These are phyloP conservation scores for Infundibulicybe gibba DNA, from an alignment of 768 basidiomycete genomes.

Conservation along the genomic window DNA sequence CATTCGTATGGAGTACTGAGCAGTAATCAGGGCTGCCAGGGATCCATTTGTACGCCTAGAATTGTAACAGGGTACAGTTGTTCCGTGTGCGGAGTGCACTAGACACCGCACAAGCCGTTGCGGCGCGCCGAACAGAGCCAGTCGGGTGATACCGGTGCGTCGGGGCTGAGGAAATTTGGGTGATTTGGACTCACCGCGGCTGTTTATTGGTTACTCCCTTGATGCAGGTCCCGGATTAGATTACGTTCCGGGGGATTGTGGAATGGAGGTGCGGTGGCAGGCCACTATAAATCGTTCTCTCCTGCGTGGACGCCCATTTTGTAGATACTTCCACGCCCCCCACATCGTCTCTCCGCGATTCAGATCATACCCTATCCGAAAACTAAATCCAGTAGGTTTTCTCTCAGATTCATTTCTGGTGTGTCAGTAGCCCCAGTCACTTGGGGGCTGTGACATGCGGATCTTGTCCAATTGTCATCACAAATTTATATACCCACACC, in stretches of 20 bases:
- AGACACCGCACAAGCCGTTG: no score
- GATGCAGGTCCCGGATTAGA: conserved; percentile 13
- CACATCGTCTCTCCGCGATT: neutral
- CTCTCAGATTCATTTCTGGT: no score
- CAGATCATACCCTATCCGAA: no score
- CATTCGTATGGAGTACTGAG: no score
- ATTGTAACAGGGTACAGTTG: no score
- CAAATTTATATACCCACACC: conserved; percentile 6
- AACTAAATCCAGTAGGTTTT: no score
- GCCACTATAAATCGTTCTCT: conserved; percentile 26
- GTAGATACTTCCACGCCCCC: conserved; percentile 5
- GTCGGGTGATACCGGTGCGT: conserved; percentile 26
- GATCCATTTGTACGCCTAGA: no score
- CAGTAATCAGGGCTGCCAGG: no score
- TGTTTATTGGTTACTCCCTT: conserved; percentile 10
- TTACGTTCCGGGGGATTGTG: conserved; percentile 28
- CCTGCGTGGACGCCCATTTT: conserved; percentile 11
- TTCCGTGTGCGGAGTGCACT: no score
- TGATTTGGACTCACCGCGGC: conserved; percentile 5
- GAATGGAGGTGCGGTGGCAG: conserved; percentile 26
- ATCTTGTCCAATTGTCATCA: conserved; percentile 10
- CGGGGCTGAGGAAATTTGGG: conserved; percentile 2
- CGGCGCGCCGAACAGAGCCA: conserved; percentile 3
- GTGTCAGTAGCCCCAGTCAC: neutral
- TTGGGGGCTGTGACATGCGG: conserved; percentile 1